Conservation (phyloP, 306 rosid genomes). For the Senna tora region DNA sequence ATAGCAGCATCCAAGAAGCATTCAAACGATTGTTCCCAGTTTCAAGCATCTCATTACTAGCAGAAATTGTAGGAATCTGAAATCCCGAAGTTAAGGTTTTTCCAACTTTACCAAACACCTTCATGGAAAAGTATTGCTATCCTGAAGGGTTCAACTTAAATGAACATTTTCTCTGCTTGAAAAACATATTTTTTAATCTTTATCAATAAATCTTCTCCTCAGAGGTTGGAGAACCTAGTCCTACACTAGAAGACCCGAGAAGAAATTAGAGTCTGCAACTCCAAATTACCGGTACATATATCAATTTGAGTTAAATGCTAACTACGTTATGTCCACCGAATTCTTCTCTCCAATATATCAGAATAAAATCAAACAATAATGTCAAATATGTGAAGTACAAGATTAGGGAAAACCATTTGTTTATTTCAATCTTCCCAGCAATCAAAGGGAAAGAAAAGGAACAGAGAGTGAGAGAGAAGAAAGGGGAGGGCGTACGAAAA, state of each 20-base stretch:
- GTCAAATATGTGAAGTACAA: neutral
- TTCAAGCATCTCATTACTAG: neutral
- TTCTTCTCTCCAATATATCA: neutral
- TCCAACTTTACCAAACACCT: neutral
- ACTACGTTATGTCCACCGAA: neutral
- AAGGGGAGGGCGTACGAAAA: conserved; percentile 54
- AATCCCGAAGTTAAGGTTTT: neutral
- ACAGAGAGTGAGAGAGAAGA: neutral
- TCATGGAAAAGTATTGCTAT: neutral
- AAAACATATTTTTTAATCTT: neutral
- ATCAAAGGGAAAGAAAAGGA: neutral
- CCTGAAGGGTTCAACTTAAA: neutral
- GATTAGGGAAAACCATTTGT: neutral
- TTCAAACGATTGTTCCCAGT: neutral
- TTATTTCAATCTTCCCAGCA: neutral
- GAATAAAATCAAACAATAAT: conserved; percentile 9
- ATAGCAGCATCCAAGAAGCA: neutral
- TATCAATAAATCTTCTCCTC: neutral
- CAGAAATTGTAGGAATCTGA: neutral
- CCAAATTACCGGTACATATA: conserved; percentile 1
- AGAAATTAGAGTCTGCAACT: conserved; percentile 9
- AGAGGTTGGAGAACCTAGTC: neutral
- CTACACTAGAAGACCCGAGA: neutral
- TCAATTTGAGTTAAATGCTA: neutral
- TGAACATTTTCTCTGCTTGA: neutral